Base-by-base conservation (phyloP, 257 asterid genomes). In the Solanum virginianum region DNA sequence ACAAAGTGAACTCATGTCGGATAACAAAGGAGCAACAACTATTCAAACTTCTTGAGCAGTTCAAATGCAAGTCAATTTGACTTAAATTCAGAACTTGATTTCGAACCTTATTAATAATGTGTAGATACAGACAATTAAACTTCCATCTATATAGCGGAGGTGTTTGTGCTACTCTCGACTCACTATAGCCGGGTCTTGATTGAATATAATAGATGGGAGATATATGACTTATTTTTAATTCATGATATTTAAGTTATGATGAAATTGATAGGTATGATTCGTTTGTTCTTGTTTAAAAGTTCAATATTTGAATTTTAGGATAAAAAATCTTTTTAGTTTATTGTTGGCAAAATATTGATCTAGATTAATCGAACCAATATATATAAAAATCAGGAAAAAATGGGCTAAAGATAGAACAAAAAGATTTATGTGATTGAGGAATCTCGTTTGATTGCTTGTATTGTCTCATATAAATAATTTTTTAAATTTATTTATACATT, bases 331-430 rank as follows among this genome's bases (percentile, higher is more conserved):
- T 0, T 43, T 32, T 10, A 18, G 0, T 55, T 1, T 43, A 3
- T 7, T 4, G 8, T 20, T 2, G 1, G 1, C 0, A 3, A 3
- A 4, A 1, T 16, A 29, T 8, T 0, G 16, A 32, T 32, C 0
- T 3, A 2, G 43, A n/a, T 45, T 11, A 43, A 1, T 71, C 7
- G 0, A 6, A 43, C n/a, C 7, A 20, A 6, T n/a, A 2, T 0
- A 0, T 63, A 6, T 0, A 0, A 1, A 12, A 0, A 24, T 24
- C 5, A 24, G 26, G 10, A 41, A 20, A 41, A 8, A 49, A 8
- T 13, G 43, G 15, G n/a, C n/a, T 24, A 22, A 47, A 74, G 5
- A 75, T 75, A 0, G 81, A 75, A 49, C 60, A 49, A 47, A 75
- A 4, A 75, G 6, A 74, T 74, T 72, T 45, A 22, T 74, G 81